These are phyloP conservation scores for Saraca asoca DNA, from an alignment of 331 rosid species.

Conservation along the genomic window DNA sequence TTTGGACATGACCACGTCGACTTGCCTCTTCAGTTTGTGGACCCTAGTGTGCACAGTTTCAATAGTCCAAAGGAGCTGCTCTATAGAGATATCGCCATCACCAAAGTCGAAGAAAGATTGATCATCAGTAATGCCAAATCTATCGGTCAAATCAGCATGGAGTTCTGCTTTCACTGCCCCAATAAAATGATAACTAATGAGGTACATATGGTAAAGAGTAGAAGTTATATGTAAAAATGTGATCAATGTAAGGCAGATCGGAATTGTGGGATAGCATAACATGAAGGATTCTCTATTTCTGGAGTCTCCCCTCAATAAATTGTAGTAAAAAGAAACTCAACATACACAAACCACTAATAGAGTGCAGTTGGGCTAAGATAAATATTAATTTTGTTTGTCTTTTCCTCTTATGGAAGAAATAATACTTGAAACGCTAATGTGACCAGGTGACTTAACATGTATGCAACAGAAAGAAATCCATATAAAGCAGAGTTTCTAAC, in stretches of 20 bases:
- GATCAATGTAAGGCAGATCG: slow-evolving; percentile 23
- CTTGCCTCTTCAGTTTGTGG: slow-evolving; percentile 65
- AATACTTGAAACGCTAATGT: slow-evolving; percentile 25
- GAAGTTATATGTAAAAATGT: slow-evolving; percentile 28
- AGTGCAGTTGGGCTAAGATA: slow-evolving; percentile 23
- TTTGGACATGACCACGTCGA: slow-evolving; percentile 55
- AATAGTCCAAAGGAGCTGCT: slow-evolving; percentile 72
- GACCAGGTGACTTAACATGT: slow-evolving; percentile 29
- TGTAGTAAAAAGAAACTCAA: neutral
- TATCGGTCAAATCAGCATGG: slow-evolving; percentile 50
- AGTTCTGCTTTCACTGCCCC: slow-evolving; percentile 54
- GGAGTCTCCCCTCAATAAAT: neutral
- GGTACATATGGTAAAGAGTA: slow-evolving; percentile 11
- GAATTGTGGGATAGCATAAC: slow-evolving; percentile 19
- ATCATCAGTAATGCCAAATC: slow-evolving; percentile 45
- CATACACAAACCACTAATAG: slow-evolving; percentile 19
- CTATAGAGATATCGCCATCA: slow-evolving; percentile 55
- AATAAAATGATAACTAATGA: slow-evolving; percentile 18
- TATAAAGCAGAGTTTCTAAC: slow-evolving; percentile 44
- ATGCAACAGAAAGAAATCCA: slow-evolving; percentile 28
- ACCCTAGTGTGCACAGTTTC: slow-evolving; percentile 69
- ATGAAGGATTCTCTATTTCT: slow-evolving; percentile 5
- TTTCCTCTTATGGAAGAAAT: neutral
- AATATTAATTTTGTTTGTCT: slow-evolving; percentile 1
- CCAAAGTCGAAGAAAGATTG: slow-evolving; percentile 51